Evolutionary conservation across 441 rosid species (phyloP).

Genomic region (Codiaeum variegatum): DNA sequence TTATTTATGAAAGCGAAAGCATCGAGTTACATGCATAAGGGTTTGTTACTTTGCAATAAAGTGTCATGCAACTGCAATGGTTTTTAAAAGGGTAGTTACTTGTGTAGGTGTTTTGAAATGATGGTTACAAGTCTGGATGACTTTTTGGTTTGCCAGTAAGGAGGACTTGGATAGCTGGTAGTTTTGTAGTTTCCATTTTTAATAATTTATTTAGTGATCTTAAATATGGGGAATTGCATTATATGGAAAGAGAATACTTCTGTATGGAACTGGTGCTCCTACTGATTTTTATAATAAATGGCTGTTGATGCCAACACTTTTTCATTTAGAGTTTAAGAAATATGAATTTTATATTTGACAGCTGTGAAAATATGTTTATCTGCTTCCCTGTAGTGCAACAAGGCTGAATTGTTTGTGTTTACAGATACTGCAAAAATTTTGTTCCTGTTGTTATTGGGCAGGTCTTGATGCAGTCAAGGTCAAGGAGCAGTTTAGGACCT

Average conservation of each 20-base stretch:
- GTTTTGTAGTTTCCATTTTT: neutral
- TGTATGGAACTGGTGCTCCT: neutral
- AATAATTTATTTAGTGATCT: neutral
- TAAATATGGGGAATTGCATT: neutral
- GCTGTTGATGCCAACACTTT: neutral
- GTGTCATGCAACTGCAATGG: neutral
- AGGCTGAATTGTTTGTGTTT: neutral
- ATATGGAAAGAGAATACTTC: neutral
- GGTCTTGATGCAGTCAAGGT: slow-evolving; percentile 37
- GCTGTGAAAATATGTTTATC: neutral
- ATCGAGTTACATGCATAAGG: neutral
- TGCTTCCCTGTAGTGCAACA: neutral
- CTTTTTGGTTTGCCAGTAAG: too few species aligned
- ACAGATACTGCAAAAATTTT: neutral
- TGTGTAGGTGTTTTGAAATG: neutral
- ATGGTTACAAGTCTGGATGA: neutral
- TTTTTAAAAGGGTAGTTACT: neutral
- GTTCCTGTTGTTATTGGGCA: slow-evolving; percentile 25
- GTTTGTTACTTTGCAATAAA: neutral
- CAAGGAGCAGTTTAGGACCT: slow-evolving; percentile 45
- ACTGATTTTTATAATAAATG: neutral
- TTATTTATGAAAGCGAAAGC: neutral
- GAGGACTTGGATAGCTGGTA: too few species aligned
- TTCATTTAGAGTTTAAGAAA: neutral
- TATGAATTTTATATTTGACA: neutral